Evolutionary conservation across 1,284 basidiomycete species (phyloP), one percentile per base, ranked within the genome.

Genomic region (Marasmius oreades): DNA sequence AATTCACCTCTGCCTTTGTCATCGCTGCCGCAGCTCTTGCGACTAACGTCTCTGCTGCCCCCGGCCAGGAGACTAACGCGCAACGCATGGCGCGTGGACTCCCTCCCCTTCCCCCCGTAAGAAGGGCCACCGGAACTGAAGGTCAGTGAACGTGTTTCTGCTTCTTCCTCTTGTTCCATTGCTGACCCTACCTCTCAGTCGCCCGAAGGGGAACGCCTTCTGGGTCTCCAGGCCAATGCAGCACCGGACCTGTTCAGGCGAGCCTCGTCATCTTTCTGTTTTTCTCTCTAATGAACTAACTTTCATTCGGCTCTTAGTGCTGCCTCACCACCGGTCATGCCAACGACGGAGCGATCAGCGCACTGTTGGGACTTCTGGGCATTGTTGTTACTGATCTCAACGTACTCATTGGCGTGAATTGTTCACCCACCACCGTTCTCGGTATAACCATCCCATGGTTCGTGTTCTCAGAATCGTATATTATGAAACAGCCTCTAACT

Each of bases 31-130:
- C 71, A 10, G 69, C 66, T 37, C 65, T 73, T 36, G 59, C 69
- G 12, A 67, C 73, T 53, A 55, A 57, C 31, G 67, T 67, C 14
- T 63, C 61, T 20, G 68, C 68, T 12, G 66, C 71, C 11, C 53
- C 59, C 20, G n/a, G 39, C 14, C 33, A 36, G n/a, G 77, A 79
- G 55, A 79, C 80, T 45, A 84, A 84, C 51, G 81, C 73, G 0
- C 58, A 74, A 6, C 79, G 82, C 47, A 59, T 84, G 51, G 77
- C 78, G 51, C 77, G 76, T 22, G 81, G 82, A 8, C 66, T 84
- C 1, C 64, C 71, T 26, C 74, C 71, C 1, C 62, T 66, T 4
- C 57, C 72, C 0, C 74, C 74, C n/a, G 50, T 20, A 23, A 68
- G 60, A 52, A 52, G 73, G 61, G 5, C 62, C 3, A 69, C 72